Conservation (phyloP, 2,329 filamentous ascomycete genomes). For the Bipolaris oryzae region DNA sequence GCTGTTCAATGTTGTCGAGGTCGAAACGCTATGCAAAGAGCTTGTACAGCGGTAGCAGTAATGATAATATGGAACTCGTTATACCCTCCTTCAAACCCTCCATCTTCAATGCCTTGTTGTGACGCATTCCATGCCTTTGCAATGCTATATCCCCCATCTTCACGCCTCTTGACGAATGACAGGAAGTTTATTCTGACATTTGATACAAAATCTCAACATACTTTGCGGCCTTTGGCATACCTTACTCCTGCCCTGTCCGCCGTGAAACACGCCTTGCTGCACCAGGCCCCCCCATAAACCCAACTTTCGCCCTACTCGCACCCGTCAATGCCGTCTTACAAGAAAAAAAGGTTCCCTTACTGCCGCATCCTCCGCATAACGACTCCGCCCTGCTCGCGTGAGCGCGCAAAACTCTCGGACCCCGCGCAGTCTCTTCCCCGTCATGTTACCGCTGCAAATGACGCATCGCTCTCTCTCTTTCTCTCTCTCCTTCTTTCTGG, state of each 20-base stretch:
- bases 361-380: too few relatives aligned
- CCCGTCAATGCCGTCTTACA: background rate
- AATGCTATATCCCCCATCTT: background rate
- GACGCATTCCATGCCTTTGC: background rate
- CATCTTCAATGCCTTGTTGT: background rate
- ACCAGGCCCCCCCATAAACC: background rate
- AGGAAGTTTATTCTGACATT: background rate
- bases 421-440: background rate
- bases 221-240: background rate
- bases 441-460: too few relatives aligned
- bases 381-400: too few relatives aligned
- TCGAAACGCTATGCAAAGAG: conserved; percentile 28
- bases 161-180: background rate
- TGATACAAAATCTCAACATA: background rate
- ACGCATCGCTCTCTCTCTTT: too few relatives aligned
- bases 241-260: background rate
- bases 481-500: too few relatives aligned
- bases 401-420: background rate
- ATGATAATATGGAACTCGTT: conserved; percentile 15
- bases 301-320: background rate
- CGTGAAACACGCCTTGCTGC: background rate
- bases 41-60: conserved; percentile 33
- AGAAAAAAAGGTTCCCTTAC: too few relatives aligned
- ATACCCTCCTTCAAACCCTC: background rate
- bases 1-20: background rate